Evolutionary conservation across 306 rosid species (phyloP), one percentile per base, ranked within the genome.

Genomic region (Medicago ruthenica): DNA sequence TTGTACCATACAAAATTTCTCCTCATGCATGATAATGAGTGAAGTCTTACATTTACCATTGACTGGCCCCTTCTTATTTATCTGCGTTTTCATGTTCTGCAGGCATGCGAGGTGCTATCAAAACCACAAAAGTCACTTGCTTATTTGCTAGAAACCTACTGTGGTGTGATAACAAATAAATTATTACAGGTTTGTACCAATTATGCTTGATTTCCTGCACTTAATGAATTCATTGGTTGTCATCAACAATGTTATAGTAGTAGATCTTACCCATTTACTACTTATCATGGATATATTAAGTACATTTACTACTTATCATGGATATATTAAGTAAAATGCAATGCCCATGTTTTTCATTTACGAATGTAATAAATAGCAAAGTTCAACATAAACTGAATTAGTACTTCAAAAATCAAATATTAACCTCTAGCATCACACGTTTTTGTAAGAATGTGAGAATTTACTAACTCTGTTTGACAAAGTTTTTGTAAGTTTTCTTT

Each of bases 81-180:
- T 54, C 9, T 58, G 70, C 67, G 20, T 47, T 16, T 68, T 81
- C 61, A 13, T 82, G 50, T 70, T 41, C 14, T 86, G 87, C 91
- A 95, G 98, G 97, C 97, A 81, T 92, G 98, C 13, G 98, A 95
- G 78, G 86, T 95, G 81, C 73, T 95, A 76, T 92, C 87, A 7
- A 95, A 95, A 78, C 97, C 96, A 50, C 97, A 92, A 62, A 95
- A 92, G 70, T 95, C 98, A 62, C 89, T 95, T 57, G 98, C 97
- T 20, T 92, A 89, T 84, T 86, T 95, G 77, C 98, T 95, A 18
- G 97, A 95, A 85, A 84, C 95, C 21, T 92, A 90, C 82, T 90
- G 98, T 41, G 86, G 95, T 45, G 89, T 92, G 42, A 67, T 84
- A 37, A 92, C 97, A 67, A 92, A 94, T 92, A 94, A 94, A 80